Percentiles rank a stretch among this genome's conserved stretches.
These are phyloP conservation scores for Penicillium pulvis DNA, from an alignment of 495 filamentous ascomycete genomes.

Conservation along the genomic window DNA sequence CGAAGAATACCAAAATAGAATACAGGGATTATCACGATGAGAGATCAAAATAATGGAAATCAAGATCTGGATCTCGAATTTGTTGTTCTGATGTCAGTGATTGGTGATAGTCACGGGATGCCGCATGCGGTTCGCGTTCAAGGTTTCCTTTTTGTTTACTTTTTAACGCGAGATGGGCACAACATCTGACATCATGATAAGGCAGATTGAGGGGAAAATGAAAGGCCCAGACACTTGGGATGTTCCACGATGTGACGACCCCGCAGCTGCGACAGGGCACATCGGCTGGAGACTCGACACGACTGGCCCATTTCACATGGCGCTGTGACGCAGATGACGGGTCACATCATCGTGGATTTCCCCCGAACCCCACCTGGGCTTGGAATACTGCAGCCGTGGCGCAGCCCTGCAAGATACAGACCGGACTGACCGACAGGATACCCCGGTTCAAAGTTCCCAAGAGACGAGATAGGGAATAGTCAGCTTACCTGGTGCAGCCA, in stretches of 20 bases:
- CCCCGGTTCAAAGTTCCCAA: constrained; percentile 4
- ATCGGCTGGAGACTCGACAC: constrained; percentile 21
- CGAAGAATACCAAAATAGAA: constrained; percentile 5
- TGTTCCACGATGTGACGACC: constrained; percentile 29
- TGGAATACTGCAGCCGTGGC: constrained; percentile 16
- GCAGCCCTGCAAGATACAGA: constrained; percentile 15
- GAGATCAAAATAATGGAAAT: constrained; percentile 1
- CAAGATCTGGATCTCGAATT: constrained; percentile 1
- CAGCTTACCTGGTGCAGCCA: constrained; percentile 14
- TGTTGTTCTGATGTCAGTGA: constrained; percentile 11
- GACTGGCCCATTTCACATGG: constrained; percentile 32
- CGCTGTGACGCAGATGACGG: constrained; percentile 28
- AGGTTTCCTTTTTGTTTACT: constrained; percentile 29
- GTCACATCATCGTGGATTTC: constrained; percentile 29
- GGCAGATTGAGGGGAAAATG: constrained; percentile 2
- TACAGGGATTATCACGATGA: neutral
- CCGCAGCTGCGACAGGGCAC: constrained; percentile 27
- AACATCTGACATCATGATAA: constrained; percentile 27
- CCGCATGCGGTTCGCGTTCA: constrained; percentile 26
- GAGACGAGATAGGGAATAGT: constrained; percentile 5
- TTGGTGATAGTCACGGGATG: constrained; percentile 26
- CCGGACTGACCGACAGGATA: constrained; percentile 21
- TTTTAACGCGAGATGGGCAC: constrained; percentile 7
- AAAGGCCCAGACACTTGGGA: constrained; percentile 18
- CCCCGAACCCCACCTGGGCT: constrained; percentile 23